A percentile compares a stretch with the other conserved stretches of the same genome.
These are phyloP conservation scores for Backusella luteola DNA, from an alignment of 192 early-diverging fungal species.

Conservation along the genomic window DNA sequence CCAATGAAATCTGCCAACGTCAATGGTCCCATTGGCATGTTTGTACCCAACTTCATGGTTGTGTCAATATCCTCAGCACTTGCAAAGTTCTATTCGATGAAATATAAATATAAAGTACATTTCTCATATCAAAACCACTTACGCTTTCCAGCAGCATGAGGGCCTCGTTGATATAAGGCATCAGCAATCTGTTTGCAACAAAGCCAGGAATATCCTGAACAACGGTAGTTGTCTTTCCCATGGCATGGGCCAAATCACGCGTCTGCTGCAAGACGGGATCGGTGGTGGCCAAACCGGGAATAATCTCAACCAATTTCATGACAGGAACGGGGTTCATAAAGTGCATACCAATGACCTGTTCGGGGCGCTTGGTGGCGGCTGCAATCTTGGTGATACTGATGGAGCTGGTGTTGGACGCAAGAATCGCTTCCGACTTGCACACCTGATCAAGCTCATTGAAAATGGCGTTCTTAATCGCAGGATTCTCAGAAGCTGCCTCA, in stretches of 20 bases:
- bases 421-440: conserved; percentile 68
- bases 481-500: conserved; percentile 91
- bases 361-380: conserved; percentile 77
- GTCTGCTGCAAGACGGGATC: conserved; percentile 70
- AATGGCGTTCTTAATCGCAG: conserved; percentile 76
- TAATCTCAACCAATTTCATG: conserved; percentile 97
- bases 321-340: conserved; percentile 99
- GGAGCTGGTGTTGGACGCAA: conserved; percentile 96
- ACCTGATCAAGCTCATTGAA: conserved; percentile 74
- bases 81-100: conserved; percentile 66
- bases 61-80: conserved; percentile 94
- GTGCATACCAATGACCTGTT: conserved; percentile 97
- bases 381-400: conserved; percentile 98
- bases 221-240: conserved; percentile 94
- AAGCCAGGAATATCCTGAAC: conserved; percentile 93
- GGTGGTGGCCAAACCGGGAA: conserved; percentile 88
- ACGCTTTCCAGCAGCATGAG: conserved; percentile 80
- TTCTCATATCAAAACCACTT: conserved; percentile 4
- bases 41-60: conserved; percentile 97
- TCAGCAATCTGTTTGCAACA: conserved; percentile 94
- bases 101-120: no score
- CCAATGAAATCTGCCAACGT: conserved; percentile 98
- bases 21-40: conserved; percentile 97
- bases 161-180: conserved; percentile 99
- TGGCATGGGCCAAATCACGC: conserved; percentile 68